Evolutionary conservation across 2,329 filamentous ascomycete species (phyloP), one percentile per base, ranked within the genome.

Genomic region (Claviceps humidiphila): DNA sequence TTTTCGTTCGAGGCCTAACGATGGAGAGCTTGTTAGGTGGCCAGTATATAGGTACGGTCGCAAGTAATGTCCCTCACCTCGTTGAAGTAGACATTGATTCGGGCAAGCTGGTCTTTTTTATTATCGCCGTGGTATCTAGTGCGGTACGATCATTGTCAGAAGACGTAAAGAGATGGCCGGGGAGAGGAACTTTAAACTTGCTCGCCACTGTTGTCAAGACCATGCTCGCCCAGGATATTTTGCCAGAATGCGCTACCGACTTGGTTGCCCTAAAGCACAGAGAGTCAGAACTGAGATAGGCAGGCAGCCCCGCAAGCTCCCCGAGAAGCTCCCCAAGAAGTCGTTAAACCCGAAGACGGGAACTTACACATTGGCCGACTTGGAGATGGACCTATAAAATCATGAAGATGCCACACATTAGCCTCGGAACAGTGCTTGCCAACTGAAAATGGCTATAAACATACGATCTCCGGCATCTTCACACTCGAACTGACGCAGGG

Each of bases 231-330:
- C 67, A 85, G 88, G 70, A 89, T 89, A 66, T 77, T 85, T 73
- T 89, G 85, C 85, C 93, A 98, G 82, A 98, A 98, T 76, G 93
- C 93, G 80, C 93, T 91, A 90, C 93, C 93, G 66, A 97, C 95
- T 87, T 97, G 93, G 86, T 97, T 97, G 83, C 93, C 91, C 90
- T 96, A 66, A 64, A 60, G 56, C 63, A 72, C 67, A 60, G 55
- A 50, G 53, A 37, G 17, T 55, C 26, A 38, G 45, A 30, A 34
- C 30, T 34, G 30, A 34, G 30, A 34, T 11, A 34, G 30, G 30
- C 30, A 34, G 30, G 30, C 30, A 11, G 30, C 9, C 30, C 30
- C 30, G 30, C 30, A 34, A 34, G 9, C 30, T 34, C 30, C 30
- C 30, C 6, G 17, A 24, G 16, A 39, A 22, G 34, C 9, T 17